These are phyloP conservation scores for Penicillium simplicissimum DNA, from an alignment of 495 filamentous ascomycete species.

Conservation along the genomic window DNA sequence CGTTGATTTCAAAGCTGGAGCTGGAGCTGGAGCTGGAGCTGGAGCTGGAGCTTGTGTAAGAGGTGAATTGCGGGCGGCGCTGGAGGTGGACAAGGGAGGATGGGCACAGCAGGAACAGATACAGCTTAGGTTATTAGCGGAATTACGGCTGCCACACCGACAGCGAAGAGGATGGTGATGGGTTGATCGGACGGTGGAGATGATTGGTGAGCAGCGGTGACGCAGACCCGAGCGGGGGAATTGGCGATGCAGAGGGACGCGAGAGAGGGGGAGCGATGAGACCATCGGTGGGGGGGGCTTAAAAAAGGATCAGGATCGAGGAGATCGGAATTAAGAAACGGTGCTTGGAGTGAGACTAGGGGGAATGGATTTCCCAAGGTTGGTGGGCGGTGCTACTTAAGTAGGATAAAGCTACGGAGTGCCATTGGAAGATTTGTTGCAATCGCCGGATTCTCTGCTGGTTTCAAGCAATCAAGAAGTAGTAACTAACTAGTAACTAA, in stretches of 20 bases:
- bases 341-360: too few species aligned
- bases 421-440: not conserved
- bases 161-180: conserved; percentile 3
- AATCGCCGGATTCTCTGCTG: not conserved
- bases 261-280: conserved; percentile 24
- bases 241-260: not conserved
- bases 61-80: not conserved
- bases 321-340: not conserved
- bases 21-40: too few species aligned
- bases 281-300: not conserved
- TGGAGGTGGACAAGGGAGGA: conserved; percentile 10
- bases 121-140: conserved; percentile 5
- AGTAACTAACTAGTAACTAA: too few species aligned
- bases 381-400: not conserved
- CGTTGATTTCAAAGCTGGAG: not conserved
- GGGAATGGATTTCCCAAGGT: not conserved
- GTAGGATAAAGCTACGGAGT: not conserved
- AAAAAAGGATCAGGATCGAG: not conserved
- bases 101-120: conserved; percentile 28
- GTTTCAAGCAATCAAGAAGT: too few species aligned
- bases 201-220: conserved; percentile 12
- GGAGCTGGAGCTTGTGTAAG: not conserved
- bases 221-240: conserved; percentile 15
- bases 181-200: not conserved
- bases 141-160: conserved; percentile 26